phyloP scores from a whole-genome alignment of 495 filamentous ascomycete species.

The Arthonia radiata region DNA sequence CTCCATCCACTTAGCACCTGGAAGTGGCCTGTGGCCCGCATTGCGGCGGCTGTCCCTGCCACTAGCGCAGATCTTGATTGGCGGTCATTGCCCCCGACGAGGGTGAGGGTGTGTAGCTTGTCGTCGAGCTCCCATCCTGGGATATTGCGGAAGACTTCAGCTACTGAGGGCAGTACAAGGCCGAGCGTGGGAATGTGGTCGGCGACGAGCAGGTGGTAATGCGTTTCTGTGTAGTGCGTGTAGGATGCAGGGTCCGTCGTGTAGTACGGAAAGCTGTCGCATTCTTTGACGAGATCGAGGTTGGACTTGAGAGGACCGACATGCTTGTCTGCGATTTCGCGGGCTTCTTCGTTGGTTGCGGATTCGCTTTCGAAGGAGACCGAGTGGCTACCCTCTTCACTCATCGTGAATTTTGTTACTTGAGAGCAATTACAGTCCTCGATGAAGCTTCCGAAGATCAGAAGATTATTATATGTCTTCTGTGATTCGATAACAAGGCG shows the following conservation, averaged over 20 bases:
- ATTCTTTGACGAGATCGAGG: constrained; percentile 16
- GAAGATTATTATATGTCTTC: too few species aligned
- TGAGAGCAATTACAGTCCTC: too few species aligned
- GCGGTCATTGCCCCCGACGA: constrained; percentile 8
- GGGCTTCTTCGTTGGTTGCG: too few species aligned
- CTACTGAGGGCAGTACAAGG: constrained; percentile 32
- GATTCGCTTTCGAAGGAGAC: too few species aligned
- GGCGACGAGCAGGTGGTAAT: constrained; percentile 29
- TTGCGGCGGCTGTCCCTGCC: too few species aligned
- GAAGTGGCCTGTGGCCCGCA: constrained; percentile 39
- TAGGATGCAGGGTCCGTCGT: constrained; percentile 27
- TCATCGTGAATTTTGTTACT: too few species aligned
- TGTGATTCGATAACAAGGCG: too few species aligned
- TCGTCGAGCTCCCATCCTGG: constrained; percentile 13
- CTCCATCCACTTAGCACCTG: constrained; percentile 61
- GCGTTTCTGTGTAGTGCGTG: constrained; percentile 19
- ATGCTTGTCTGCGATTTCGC: too few species aligned
- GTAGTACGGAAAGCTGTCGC: constrained; percentile 42
- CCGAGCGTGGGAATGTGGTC: constrained; percentile 29
- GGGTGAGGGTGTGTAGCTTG: constrained; percentile 12
- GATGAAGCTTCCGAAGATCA: too few species aligned
- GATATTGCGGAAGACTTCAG: constrained; percentile 23
- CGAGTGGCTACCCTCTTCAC: too few species aligned
- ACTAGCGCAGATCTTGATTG: too few species aligned
- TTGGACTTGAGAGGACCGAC: constrained; percentile 11